phyloP scores from a whole-genome alignment of 164 flowering plant species.

The grape (Vitis vinifera) region DNA sequence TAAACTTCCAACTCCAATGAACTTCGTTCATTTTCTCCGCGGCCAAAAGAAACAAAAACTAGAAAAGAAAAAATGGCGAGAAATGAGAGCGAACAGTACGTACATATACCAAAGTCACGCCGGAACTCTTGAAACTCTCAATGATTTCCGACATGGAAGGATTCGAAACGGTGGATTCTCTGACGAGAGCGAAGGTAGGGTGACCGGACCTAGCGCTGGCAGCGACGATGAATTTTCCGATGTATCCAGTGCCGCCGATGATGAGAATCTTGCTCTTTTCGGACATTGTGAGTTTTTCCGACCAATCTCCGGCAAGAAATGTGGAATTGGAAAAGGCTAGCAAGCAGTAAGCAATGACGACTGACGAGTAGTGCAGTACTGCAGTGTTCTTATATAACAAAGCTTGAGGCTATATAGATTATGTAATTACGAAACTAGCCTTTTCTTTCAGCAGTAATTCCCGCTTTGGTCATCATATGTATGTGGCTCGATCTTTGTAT shows the following conservation, averaged over 20 bases:
- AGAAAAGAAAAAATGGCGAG: not conserved
- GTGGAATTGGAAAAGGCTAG: too few species aligned
- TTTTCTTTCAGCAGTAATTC: too few species aligned
- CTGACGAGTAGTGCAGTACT: too few species aligned
- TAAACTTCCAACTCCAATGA: not conserved
- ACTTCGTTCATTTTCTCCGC: not conserved
- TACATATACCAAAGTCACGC: constrained; percentile 16
- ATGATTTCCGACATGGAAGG: constrained; percentile 31
- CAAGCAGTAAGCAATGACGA: too few species aligned
- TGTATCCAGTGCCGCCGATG: constrained; percentile 55
- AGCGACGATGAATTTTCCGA: constrained; percentile 48
- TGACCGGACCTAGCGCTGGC: constrained; percentile 43
- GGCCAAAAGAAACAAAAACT: not conserved
- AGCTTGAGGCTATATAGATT: too few species aligned
- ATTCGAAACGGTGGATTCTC: constrained; percentile 32
- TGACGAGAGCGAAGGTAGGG: constrained; percentile 41
- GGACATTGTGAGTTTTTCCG: constrained; percentile 18
- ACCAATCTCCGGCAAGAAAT: not conserved
- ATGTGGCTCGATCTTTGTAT: too few species aligned
- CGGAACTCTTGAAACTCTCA: constrained; percentile 23
- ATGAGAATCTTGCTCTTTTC: constrained; percentile 40
- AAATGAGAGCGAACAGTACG: not conserved
- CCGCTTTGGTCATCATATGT: too few species aligned
- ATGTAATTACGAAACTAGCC: too few species aligned
- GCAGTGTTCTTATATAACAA: too few species aligned